A percentile compares a stretch with the other conserved stretches of the same genome.
phyloP scores from a whole-genome alignment of 805 yeast genomes.

The Candida chauliodis region DNA sequence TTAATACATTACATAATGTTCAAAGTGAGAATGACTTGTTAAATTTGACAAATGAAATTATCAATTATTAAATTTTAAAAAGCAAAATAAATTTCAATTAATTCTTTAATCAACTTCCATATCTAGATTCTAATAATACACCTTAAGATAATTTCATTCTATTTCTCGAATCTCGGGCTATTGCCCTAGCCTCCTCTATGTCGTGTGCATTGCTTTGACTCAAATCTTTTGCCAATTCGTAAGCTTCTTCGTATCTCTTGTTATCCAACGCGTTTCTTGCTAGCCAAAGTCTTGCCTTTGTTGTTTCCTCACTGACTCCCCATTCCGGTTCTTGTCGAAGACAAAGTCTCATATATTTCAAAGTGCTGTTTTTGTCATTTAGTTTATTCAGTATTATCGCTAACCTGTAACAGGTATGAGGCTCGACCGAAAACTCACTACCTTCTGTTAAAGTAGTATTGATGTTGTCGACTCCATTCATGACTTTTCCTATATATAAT shows the following conservation, averaged over 20 bases:
- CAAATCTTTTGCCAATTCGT: conserved; percentile 67
- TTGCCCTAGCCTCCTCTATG: conserved; percentile 82
- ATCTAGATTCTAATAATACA: background rate
- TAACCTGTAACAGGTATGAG: conserved; percentile 57
- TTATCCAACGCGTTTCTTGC: conserved; percentile 62
- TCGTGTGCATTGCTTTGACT: conserved; percentile 72
- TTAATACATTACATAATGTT: conserved; percentile 19
- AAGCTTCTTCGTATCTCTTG: conserved; percentile 64
- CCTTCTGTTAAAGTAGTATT: background rate
- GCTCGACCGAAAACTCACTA: conserved; percentile 20
- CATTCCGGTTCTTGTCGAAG: conserved; percentile 61
- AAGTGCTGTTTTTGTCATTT: conserved; percentile 51
- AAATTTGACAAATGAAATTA: conserved; percentile 24
- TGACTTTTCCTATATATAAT: conserved; percentile 45
- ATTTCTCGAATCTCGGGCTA: conserved; percentile 73
- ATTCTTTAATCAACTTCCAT: too few relatives aligned
- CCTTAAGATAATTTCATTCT: conserved; percentile 28
- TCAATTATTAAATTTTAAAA: conserved; percentile 13
- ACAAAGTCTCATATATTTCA: conserved; percentile 62
- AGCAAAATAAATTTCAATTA: too few relatives aligned
- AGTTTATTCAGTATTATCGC: conserved; percentile 64
- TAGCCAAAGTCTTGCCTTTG: conserved; percentile 83
- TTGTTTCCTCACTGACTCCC: conserved; percentile 67
- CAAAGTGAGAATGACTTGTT: conserved; percentile 21
- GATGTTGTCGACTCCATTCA: conserved; percentile 13